A percentile compares a stretch with the other conserved stretches of the same genome.
phyloP scores from a whole-genome alignment of 2,329 filamentous ascomycete genomes.

The Microcera coccophila region DNA sequence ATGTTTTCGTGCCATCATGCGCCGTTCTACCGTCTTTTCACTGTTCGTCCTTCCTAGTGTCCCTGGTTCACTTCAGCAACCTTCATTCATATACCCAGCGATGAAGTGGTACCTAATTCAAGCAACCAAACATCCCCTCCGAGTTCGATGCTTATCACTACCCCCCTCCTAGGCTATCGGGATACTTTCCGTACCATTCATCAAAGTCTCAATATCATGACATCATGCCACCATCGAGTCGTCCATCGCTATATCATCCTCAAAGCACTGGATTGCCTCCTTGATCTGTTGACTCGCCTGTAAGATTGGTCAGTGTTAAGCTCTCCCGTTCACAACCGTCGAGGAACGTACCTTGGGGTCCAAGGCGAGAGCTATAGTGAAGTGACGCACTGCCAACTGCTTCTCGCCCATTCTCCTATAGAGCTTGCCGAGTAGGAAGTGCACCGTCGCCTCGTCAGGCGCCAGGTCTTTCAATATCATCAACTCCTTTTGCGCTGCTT shows the following conservation, averaged over 20 bases:
- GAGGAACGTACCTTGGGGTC: constrained; percentile 78
- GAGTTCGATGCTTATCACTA: too few species aligned
- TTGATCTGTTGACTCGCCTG: constrained; percentile 93
- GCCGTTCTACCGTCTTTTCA: constrained; percentile 6
- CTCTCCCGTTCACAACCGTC: neutral
- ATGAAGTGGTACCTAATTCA: neutral
- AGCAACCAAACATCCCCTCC: too few species aligned
- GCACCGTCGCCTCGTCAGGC: constrained; percentile 92
- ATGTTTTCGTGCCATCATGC: constrained; percentile 27
- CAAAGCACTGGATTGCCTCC: constrained; percentile 89
- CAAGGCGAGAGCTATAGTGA: constrained; percentile 89
- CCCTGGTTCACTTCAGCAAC: too few species aligned
- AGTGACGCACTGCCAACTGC: constrained; percentile 81
- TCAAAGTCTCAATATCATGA: constrained; percentile 27
- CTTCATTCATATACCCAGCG: too few species aligned
- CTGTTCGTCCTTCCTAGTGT: too few species aligned
- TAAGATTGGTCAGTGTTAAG: constrained; percentile 5
- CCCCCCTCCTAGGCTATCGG: too few species aligned
- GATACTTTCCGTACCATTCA: too few species aligned
- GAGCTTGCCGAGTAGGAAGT: constrained; percentile 85
- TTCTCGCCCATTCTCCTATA: constrained; percentile 71
- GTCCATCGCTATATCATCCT: constrained; percentile 70
- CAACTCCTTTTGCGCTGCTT: constrained; percentile 75
- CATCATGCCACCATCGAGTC: constrained; percentile 59
- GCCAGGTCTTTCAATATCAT: constrained; percentile 86